phyloP scores from a whole-genome alignment of 1,284 basidiomycete genomes.

The Taiwanofungus camphoratus region DNA sequence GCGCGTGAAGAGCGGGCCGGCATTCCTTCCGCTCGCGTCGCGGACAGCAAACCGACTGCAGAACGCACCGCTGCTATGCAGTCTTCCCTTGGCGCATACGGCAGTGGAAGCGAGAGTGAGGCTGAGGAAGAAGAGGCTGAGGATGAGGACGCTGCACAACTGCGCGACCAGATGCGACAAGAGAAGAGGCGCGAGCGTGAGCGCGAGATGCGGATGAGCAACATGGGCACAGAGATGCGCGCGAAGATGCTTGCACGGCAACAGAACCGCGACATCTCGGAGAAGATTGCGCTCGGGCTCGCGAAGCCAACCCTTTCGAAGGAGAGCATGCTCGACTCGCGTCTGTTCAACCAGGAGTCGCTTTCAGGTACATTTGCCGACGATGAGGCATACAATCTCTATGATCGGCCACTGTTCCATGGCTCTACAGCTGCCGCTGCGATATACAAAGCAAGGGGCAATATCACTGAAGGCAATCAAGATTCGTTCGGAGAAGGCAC shows the following conservation, averaged over 20 bases:
- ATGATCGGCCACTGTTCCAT: conserved; percentile 94
- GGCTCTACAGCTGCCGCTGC: conserved; percentile 95
- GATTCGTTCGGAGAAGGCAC: conserved; percentile 92
- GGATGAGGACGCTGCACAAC: conserved; percentile 81
- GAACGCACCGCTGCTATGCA: conserved; percentile 65
- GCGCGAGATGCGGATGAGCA: conserved; percentile 97
- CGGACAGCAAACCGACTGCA: conserved; percentile 46
- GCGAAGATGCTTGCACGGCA: conserved; percentile 93
- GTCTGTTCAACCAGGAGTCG: conserved; percentile 95
- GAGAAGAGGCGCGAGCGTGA: conserved; percentile 94
- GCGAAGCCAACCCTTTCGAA: conserved; percentile 95
- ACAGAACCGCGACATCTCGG: conserved; percentile 98
- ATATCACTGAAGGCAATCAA: conserved; percentile 80
- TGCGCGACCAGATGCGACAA: conserved; percentile 86
- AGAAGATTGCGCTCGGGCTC: conserved; percentile 96
- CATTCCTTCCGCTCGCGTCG: conserved; percentile 38
- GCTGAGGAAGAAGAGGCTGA: conserved; percentile 47
- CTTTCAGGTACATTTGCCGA: conserved; percentile 80
- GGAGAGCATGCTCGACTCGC: conserved; percentile 94
- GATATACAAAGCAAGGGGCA: conserved; percentile 92
- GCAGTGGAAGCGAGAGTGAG: conserved; percentile 62
- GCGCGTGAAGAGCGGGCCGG: conserved; percentile 93
- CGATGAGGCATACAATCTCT: conserved; percentile 90
- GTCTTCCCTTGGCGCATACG: conserved; percentile 79
- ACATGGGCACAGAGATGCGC: conserved; percentile 97